Evolutionary conservation across 441 rosid species (phyloP).

Genomic region (Breynia disticha): DNA sequence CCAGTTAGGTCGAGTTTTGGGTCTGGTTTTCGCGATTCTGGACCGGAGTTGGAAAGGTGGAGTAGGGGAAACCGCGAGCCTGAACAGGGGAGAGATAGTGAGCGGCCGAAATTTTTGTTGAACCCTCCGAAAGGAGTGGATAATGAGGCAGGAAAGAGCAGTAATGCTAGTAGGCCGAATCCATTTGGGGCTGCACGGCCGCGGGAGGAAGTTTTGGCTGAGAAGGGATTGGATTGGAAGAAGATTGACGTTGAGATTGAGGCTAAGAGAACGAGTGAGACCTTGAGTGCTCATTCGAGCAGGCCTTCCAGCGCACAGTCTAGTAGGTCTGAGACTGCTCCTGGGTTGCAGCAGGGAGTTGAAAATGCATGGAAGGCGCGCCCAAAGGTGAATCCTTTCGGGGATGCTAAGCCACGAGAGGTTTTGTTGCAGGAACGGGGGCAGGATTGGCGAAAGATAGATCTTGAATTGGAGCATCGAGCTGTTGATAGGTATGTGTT

Average conservation of each 20-base stretch:
- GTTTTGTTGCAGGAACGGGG: conserved; percentile 85
- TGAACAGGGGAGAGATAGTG: no score
- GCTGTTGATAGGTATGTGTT: conserved; percentile 56
- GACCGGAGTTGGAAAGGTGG: conserved; percentile 63
- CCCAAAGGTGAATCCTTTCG: conserved; percentile 89
- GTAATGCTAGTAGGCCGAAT: conserved; percentile 55
- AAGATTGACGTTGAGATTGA: conserved; percentile 67
- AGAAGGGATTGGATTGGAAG: conserved; percentile 93
- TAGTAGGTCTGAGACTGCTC: conserved; percentile 54
- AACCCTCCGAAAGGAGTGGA: conserved; percentile 46
- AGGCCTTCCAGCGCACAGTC: conserved; percentile 96
- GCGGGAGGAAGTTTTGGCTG: conserved; percentile 84
- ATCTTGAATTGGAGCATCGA: conserved; percentile 80
- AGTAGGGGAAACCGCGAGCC: conserved; percentile 39
- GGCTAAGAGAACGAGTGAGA: conserved; percentile 68
- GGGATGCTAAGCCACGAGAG: conserved; percentile 93
- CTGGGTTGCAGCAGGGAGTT: conserved; percentile 31
- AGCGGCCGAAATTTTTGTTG: conserved; percentile 60
- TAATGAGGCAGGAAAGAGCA: conserved; percentile 37
- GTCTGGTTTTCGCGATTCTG: conserved; percentile 54
- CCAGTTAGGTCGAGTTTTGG: conserved; percentile 55
- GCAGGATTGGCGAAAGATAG: conserved; percentile 93
- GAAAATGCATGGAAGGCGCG: conserved; percentile 56
- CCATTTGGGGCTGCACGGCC: conserved; percentile 96
- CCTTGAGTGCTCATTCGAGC: conserved; percentile 78